These are phyloP conservation scores for Penicillium sp. DNA, from an alignment of 2,329 filamentous ascomycete species.

Conservation along the genomic window DNA sequence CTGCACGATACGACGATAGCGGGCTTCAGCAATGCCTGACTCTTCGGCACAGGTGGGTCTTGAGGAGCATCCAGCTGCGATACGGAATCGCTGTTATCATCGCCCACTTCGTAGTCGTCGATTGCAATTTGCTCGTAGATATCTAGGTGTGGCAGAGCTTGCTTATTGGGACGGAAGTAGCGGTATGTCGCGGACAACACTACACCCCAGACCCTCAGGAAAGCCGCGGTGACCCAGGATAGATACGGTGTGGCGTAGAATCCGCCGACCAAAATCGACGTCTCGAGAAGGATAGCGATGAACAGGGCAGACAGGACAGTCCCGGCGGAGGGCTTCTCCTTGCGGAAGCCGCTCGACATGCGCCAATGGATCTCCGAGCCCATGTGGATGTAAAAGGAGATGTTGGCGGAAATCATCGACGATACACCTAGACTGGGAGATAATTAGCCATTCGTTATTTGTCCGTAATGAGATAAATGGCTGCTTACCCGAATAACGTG, in stretches of 20 bases:
- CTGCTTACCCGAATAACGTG: constrained; percentile 10
- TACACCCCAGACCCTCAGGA: constrained; percentile 13
- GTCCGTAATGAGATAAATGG: not conserved
- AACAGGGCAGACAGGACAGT: constrained; percentile 17
- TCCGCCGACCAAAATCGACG: constrained; percentile 7
- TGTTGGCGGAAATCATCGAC: constrained; percentile 20
- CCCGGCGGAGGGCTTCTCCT: constrained; percentile 9
- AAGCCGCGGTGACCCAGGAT: constrained; percentile 7
- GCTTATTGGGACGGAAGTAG: not conserved
- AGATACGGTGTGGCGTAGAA: constrained; percentile 18
- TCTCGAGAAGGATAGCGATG: constrained; percentile 14
- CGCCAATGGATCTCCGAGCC: constrained; percentile 29
- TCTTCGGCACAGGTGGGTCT: not conserved
- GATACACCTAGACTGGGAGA: constrained; percentile 14
- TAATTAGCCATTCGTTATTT: constrained; percentile 2
- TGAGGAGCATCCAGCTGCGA: not conserved
- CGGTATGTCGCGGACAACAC: constrained; percentile 3
- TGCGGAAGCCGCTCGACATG: constrained; percentile 14
- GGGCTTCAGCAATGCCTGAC: not conserved
- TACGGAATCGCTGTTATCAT: constrained; percentile 14
- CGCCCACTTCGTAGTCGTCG: constrained; percentile 18
- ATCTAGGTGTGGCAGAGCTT: constrained; percentile 16
- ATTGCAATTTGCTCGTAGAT: constrained; percentile 19
- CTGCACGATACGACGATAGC: constrained; percentile 8
- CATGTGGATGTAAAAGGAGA: constrained; percentile 21